Evolutionary conservation across 2,329 filamentous ascomycete genomes (phyloP).

Genomic region (Talaromyces marneffei): DNA sequence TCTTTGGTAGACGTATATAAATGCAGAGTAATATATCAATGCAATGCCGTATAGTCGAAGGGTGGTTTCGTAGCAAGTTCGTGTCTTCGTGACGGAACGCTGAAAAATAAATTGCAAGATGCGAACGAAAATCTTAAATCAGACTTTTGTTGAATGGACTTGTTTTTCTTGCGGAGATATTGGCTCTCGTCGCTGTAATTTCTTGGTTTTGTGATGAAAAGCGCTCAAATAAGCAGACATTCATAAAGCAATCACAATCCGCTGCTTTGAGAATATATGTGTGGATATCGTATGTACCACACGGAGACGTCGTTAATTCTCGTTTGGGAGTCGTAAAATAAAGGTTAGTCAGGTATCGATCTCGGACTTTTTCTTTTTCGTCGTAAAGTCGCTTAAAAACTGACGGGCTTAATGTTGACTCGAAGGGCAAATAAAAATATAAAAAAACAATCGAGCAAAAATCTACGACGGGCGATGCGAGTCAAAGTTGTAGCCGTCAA

Average conservation of each 20-base stretch:
- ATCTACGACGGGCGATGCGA: slow-evolving; percentile 5
- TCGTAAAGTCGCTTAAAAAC: slow-evolving; percentile 4
- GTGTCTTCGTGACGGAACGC: slow-evolving; percentile 30
- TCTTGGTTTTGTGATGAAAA: slow-evolving; percentile 1
- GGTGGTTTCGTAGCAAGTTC: slow-evolving; percentile 27
- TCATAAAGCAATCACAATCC: slow-evolving; percentile 1
- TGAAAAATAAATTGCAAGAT: slow-evolving; percentile 16
- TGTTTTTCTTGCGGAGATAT: slow-evolving; percentile 9
- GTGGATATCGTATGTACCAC: slow-evolving; percentile 2
- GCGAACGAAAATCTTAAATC: slow-evolving; percentile 18
- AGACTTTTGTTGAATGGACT: slow-evolving; percentile 15
- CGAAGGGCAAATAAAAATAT: slow-evolving; percentile 5
- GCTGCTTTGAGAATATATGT: slow-evolving; percentile 1
- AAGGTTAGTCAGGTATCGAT: neutral
- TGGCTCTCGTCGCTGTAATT: neutral
- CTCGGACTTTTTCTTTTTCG: slow-evolving; percentile 1
- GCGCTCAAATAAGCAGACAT: neutral
- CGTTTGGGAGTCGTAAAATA: neutral
- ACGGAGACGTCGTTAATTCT: neutral
- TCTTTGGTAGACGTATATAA: neutral
- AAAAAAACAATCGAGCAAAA: no score
- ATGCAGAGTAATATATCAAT: neutral
- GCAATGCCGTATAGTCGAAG: slow-evolving; percentile 10
- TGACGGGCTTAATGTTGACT: neutral
- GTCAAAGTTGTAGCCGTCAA: neutral